Evolutionary conservation across 331 rosid genomes (phyloP).

Genomic region (Quercus phellos): DNA sequence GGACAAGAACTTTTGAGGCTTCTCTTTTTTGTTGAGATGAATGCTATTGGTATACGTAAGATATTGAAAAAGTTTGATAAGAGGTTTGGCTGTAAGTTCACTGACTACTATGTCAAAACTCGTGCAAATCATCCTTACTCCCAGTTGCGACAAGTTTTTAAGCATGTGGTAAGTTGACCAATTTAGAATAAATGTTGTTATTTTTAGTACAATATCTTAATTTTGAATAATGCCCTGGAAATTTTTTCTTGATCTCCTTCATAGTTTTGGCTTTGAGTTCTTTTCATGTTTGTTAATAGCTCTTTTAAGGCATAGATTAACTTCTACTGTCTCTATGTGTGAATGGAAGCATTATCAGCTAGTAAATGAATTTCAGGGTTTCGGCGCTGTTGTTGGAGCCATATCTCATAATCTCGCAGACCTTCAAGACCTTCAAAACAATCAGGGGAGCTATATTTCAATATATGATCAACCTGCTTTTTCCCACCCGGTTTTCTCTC

Average conservation of each 20-base stretch:
- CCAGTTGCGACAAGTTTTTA: slow-evolving; percentile 41
- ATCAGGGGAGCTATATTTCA: slow-evolving; percentile 29
- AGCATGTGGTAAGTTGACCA: slow-evolving; percentile 43
- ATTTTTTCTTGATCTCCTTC: not conserved
- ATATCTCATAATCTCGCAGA: slow-evolving; percentile 39
- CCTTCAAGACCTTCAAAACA: slow-evolving; percentile 33
- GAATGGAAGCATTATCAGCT: slow-evolving; percentile 9
- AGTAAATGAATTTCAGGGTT: slow-evolving; percentile 30
- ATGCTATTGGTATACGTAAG: slow-evolving; percentile 45
- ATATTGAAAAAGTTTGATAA: slow-evolving; percentile 50
- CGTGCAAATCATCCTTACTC: slow-evolving; percentile 53
- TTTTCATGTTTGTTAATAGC: not conserved
- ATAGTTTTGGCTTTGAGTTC: not conserved
- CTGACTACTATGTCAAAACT: slow-evolving; percentile 49
- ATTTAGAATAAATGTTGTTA: not conserved
- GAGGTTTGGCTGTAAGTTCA: slow-evolving; percentile 38
- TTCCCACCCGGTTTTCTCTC: slow-evolving; percentile 39
- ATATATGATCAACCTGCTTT: slow-evolving; percentile 48
- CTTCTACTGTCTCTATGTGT: not conserved
- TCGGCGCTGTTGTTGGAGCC: slow-evolving; percentile 47
- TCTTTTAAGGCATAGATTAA: not conserved
- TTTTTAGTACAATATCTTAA: not conserved
- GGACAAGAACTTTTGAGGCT: slow-evolving; percentile 43
- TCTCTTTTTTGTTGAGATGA: slow-evolving; percentile 38
- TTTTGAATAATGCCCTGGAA: not conserved